Evolutionary conservation across 2,329 filamentous ascomycete species (phyloP).

Genomic region (Aspergillus fischeri): DNA sequence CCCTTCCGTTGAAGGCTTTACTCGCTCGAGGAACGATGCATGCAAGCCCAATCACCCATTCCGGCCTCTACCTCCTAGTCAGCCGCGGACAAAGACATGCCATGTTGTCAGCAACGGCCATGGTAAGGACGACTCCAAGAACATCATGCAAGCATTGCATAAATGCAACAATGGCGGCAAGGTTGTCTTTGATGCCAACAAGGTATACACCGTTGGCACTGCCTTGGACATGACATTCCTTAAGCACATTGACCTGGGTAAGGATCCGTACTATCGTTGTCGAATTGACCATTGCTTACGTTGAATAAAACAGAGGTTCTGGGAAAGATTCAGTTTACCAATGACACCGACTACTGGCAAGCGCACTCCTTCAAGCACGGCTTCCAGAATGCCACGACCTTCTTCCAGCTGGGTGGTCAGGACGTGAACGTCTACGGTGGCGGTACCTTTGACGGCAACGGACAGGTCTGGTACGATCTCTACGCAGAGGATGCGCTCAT

Average conservation of each 20-base stretch:
- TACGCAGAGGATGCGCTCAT: conserved; percentile 56
- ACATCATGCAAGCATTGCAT: conserved; percentile 54
- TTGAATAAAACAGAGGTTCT: conserved; percentile 46
- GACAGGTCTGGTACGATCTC: conserved; percentile 61
- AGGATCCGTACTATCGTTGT: conserved; percentile 12
- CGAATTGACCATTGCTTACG: not conserved
- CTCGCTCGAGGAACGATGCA: conserved; percentile 19
- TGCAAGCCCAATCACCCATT: conserved; percentile 28
- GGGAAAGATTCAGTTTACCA: conserved; percentile 59
- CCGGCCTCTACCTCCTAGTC: conserved; percentile 24
- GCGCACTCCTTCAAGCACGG: conserved; percentile 59
- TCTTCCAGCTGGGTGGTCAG: conserved; percentile 63
- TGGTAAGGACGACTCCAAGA: conserved; percentile 45
- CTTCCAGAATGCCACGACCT: conserved; percentile 64
- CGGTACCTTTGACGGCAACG: conserved; percentile 60
- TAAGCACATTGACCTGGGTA: conserved; percentile 59
- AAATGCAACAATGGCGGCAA: conserved; percentile 61
- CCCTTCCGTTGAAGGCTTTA: conserved; percentile 14
- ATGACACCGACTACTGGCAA: conserved; percentile 67
- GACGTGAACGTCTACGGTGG: conserved; percentile 67
- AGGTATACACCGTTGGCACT: conserved; percentile 59
- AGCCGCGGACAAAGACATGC: conserved; percentile 24
- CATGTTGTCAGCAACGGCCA: conserved; percentile 25
- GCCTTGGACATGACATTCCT: conserved; percentile 64
- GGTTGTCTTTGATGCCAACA: conserved; percentile 54